These are phyloP conservation scores for Deakozyma indianensis DNA, from an alignment of 805 yeast species.

Conservation along the genomic window DNA sequence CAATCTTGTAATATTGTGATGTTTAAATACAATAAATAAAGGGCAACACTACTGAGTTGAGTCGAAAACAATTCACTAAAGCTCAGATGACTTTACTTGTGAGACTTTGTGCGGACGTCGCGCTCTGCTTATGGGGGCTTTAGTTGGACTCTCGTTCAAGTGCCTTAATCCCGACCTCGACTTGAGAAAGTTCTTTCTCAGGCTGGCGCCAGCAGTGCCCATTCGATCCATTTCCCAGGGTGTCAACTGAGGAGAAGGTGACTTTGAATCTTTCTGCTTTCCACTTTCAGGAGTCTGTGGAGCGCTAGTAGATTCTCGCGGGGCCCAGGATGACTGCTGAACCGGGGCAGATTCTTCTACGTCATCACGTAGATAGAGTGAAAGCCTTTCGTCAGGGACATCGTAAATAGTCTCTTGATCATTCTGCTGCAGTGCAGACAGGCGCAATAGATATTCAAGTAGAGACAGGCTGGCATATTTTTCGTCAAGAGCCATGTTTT, in stretches of 20 bases:
- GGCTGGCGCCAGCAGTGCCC: not conserved
- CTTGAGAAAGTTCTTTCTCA: not conserved
- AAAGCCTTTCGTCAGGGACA: conserved; percentile 52
- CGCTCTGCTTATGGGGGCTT: no score
- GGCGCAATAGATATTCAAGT: conserved; percentile 47
- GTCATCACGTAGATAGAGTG: conserved; percentile 49
- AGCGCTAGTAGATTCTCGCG: not conserved
- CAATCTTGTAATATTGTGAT: conserved; percentile 12
- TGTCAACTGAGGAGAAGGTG: conserved; percentile 9
- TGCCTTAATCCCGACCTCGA: not conserved
- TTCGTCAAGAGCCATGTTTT: conserved; percentile 2
- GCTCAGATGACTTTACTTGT: no score
- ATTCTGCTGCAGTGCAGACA: conserved; percentile 43
- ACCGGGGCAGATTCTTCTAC: conserved; percentile 7
- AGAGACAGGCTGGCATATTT: conserved; percentile 32
- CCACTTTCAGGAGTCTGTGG: not conserved
- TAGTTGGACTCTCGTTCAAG: not conserved
- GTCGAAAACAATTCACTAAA: no score
- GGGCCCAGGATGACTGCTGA: not conserved
- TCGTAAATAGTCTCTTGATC: conserved; percentile 40
- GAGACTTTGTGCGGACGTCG: no score
- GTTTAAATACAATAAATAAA: not conserved
- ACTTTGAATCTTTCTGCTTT: not conserved
- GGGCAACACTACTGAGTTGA: no score
- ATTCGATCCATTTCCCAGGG: conserved; percentile 21